Conservation (phyloP, 805 yeast genomes). For the Teunomyces cretensis region DNA sequence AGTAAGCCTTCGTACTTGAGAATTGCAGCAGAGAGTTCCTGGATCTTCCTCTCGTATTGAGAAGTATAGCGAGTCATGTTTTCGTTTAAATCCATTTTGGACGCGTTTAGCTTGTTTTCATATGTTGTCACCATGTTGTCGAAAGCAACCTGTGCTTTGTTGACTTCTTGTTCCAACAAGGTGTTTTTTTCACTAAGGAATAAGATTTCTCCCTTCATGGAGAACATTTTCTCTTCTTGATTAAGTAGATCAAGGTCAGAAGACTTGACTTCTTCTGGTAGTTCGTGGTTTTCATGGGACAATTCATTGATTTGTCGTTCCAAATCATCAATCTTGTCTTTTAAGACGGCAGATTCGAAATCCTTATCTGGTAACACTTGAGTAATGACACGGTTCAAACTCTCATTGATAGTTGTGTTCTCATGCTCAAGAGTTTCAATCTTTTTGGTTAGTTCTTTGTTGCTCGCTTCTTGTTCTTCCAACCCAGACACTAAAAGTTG, state of each 20-base stretch:
- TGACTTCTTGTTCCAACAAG: conserved; percentile 17
- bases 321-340: conserved; percentile 12
- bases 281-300: background rate
- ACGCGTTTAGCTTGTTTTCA: conserved; percentile 21
- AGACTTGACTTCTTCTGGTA: background rate
- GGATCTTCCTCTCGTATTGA: conserved; percentile 35
- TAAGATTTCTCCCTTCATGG: conserved; percentile 16
- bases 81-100: conserved; percentile 28
- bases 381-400: conserved; percentile 12
- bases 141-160: conserved; percentile 10
- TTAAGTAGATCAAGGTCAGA: background rate
- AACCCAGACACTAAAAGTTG: conserved; percentile 6
- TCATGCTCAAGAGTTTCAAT: conserved; percentile 10
- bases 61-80: conserved; percentile 20
- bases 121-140: conserved; percentile 17
- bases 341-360: conserved; percentile 18
- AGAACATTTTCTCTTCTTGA: conserved; percentile 12
- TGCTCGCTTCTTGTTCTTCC: conserved; percentile 11
- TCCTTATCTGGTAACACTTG: conserved; percentile 22
- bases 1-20: conserved; percentile 33
- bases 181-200: conserved; percentile 20
- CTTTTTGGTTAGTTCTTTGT: conserved; percentile 6
- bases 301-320: conserved; percentile 3
- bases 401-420: conserved; percentile 6
- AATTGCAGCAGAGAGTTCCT: conserved; percentile 29